Evolutionary conservation across 148 eudicot genomes (phyloP).

Genomic region (Cornus suecica): DNA sequence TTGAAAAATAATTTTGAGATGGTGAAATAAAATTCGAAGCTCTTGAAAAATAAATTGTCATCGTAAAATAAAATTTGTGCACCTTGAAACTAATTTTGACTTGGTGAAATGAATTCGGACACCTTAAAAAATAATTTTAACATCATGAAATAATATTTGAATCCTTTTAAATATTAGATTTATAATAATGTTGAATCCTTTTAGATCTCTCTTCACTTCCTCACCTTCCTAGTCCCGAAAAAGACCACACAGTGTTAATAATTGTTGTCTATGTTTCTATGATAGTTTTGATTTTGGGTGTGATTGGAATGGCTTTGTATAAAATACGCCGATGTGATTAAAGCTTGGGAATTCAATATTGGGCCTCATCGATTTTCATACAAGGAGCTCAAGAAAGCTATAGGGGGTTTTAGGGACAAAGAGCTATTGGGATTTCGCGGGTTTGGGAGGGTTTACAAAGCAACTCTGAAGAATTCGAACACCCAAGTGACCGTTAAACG

Average conservation of each 20-base stretch:
- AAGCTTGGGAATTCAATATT: slow-evolving; percentile 75
- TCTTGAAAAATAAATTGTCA: no score
- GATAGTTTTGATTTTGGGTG: slow-evolving; percentile 24
- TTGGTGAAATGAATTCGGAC: no score
- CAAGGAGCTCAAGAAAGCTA: slow-evolving; percentile 64
- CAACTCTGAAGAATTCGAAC: no score
- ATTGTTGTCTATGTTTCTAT: slow-evolving; percentile 35
- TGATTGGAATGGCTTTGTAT: slow-evolving; percentile 23
- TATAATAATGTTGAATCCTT: no score
- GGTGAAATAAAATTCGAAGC: no score
- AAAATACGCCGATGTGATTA: slow-evolving; percentile 62
- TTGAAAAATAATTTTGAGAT: no score
- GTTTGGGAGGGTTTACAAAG: slow-evolving; percentile 78
- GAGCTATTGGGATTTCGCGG: slow-evolving; percentile 78
- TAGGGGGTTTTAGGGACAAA: slow-evolving; percentile 60
- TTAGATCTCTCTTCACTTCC: slow-evolving; percentile 58
- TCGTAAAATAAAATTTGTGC: no score
- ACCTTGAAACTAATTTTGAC: no score
- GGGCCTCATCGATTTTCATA: no score
- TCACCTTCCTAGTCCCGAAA: slow-evolving; percentile 34
- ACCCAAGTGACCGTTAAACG: slow-evolving; percentile 64
- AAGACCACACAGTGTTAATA: slow-evolving; percentile 30
- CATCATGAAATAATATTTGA: no score
- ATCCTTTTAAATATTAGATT: no score
- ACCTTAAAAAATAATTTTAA: no score